Evolutionary conservation across 208 protist genomes (phyloP).

Genomic region (Trypanosoma platydactyli): DNA sequence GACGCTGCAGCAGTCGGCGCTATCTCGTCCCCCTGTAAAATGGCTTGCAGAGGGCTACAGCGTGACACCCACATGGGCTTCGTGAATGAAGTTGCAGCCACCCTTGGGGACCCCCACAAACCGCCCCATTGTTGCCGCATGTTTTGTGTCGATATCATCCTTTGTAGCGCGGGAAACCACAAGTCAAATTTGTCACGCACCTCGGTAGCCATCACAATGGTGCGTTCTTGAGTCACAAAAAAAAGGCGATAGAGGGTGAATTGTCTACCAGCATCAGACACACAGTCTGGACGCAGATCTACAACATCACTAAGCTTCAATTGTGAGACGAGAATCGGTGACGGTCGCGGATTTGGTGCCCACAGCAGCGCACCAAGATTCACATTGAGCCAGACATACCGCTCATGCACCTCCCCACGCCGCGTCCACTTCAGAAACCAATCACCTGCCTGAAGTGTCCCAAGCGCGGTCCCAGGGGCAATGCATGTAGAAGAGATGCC

Average conservation of each 20-base stretch:
- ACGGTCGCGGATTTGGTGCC: conserved; percentile 38
- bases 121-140: conserved; percentile 36
- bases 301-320: conserved; percentile 50
- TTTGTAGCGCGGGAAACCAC: conserved; percentile 63
- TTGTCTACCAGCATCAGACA: conserved; percentile 43
- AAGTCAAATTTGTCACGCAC: conserved; percentile 74
- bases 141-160: conserved; percentile 45
- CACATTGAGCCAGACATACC: conserved; percentile 79
- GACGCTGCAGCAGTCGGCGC: too few species aligned
- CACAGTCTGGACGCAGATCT: conserved; percentile 52
- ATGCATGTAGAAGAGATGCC: neutral
- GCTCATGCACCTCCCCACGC: conserved; percentile 51
- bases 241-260: conserved; percentile 65
- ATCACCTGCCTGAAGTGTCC: conserved; percentile 55
- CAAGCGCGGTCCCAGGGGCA: neutral
- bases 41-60: conserved; percentile 55
- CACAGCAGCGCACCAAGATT: conserved; percentile 58
- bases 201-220: conserved; percentile 66
- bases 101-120: conserved; percentile 36
- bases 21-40: conserved; percentile 27
- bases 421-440: conserved; percentile 86
- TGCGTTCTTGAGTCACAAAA: conserved; percentile 44
- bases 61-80: conserved; percentile 44
- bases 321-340: conserved; percentile 43
- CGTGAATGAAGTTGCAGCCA: conserved; percentile 24